These are phyloP conservation scores for Monosporascus sp. DNA, from an alignment of 2,329 filamentous ascomycete species.

Conservation along the genomic window DNA sequence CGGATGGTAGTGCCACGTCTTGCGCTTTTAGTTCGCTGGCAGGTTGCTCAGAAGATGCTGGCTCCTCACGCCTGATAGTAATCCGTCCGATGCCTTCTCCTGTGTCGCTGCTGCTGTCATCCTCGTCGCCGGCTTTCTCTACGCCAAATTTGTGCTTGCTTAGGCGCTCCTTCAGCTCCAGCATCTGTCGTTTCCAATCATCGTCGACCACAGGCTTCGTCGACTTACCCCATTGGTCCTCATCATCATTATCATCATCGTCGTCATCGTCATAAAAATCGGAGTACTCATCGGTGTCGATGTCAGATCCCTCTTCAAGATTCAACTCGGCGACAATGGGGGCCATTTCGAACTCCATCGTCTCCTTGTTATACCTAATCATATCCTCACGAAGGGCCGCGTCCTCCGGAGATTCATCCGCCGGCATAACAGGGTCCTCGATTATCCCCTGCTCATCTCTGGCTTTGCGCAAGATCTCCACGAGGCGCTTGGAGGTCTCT, in stretches of 20 bases:
- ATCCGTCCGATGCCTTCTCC: constrained; percentile 32
- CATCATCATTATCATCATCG: constrained; percentile 47
- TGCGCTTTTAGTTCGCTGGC: constrained; percentile 17
- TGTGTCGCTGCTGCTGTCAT: background rate
- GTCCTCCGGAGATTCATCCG: constrained; percentile 75
- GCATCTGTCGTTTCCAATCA: constrained; percentile 77
- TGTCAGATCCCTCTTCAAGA: constrained; percentile 64
- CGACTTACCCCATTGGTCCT: constrained; percentile 72
- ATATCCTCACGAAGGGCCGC: constrained; percentile 78
- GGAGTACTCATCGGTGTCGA: constrained; percentile 41
- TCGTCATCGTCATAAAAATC: constrained; percentile 51
- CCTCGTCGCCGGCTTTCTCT: constrained; percentile 39
- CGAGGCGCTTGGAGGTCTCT: constrained; percentile 42
- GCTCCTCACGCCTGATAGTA: constrained; percentile 28
- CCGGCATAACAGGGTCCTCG: constrained; percentile 55
- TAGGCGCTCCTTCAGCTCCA: constrained; percentile 73
- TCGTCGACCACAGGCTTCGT: constrained; percentile 63
- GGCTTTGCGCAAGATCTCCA: constrained; percentile 52
- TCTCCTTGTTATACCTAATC: constrained; percentile 68
- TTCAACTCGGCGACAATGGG: constrained; percentile 89
- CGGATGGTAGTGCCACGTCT: background rate
- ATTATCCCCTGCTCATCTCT: constrained; percentile 47
- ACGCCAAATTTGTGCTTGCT: constrained; percentile 36
- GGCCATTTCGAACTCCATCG: constrained; percentile 71
- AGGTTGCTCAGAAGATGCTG: constrained; percentile 3